Evolutionary conservation across 495 filamentous ascomycete genomes (phyloP), one percentile per base, ranked within the genome.

Genomic region (Trichoderma orchidacearum): DNA sequence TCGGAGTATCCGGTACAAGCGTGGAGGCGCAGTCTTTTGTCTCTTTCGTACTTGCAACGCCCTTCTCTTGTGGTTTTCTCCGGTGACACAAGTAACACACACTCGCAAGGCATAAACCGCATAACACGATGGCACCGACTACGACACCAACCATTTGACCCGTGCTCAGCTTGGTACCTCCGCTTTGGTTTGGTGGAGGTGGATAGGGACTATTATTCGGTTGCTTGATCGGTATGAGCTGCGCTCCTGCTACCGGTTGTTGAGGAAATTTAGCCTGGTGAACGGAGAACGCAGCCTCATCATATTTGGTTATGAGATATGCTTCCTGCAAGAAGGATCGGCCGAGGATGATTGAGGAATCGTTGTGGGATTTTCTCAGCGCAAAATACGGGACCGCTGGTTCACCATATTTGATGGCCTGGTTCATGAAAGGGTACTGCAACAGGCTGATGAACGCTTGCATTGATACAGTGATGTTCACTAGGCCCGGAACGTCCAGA

Each of bases 321-420:
- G 81, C 76, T 66, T 87, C 85, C 68, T 88, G 85, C 56, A 88
- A 72, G 60, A 88, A 88, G 3, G 72, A 66, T 28, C 85, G 78
- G n/a, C 85, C 85, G 58, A 88, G 74, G n/a, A 81, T 80, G 59
- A 77, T 74, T 56, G 81, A 73, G n/a, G 75, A 77, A 21, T 68
- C 64, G 62, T 79, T 74, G 45, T 69, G 65, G 0, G 65, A 63
- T 11, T 64, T 60, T 55, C 77, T 72, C 21, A 87, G 68, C 21
- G 85, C 82, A 59, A 90, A 86, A 65, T 87, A 87, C 17, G 75
- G 72, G 17, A 76, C 59, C 53, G 70, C 66, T 7, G 70, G 61
- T 54, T 72, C 65, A 8, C 68, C 70, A 58, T 67, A 77, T 31
- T 70, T 60, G 54, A 76, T 73, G 11, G 67, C 58, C 32, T 77